Evolutionary conservation across 2,329 filamentous ascomycete species (phyloP), one percentile per base, ranked within the genome.

Genomic region (Chaetomium sp.): DNA sequence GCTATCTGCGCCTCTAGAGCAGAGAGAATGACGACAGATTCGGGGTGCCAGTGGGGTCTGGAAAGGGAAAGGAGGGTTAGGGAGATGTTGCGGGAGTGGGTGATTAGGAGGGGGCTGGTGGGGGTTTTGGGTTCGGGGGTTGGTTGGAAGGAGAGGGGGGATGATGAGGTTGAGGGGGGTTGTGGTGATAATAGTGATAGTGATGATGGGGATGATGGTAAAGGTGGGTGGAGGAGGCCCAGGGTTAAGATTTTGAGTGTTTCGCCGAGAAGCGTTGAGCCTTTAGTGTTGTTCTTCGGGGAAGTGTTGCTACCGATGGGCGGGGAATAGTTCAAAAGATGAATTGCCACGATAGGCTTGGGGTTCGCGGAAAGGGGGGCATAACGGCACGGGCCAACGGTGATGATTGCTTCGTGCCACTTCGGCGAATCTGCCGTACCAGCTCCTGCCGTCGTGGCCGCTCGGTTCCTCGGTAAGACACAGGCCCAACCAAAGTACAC

Each of bases 401-500:
- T 79, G 48, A 88, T 75, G 9, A 88, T 71, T 3, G 77, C 75
- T 61, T 84, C 78, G 58, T 79, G 73, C 85, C 85, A 88, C 10
- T 33, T 9, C 3, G 27, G 37, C 7, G 40, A 12, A 6, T 42
- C 14, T 6, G 40, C 11, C 2, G 11, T 42, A n/a, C 6, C 40
- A 42, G 5, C 5, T 2, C 11, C 11, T 6, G 40, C 14, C 40
- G 14, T 27, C 7, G 45, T 37, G n/a, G 45, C 34, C 6, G 45
- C n/a, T 52, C 4, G n/a, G 40, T 35, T 45, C 3, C 14, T 38
- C 11, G 38, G 42, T 8, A 37, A 38, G 1, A 82, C 62, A 0
- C 76, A 69, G 0, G 77, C 79, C 85, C 85, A 88, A 3, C 82
- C 84, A 41, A 85, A 82, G 63, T 85, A 88, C 6, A 85, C 76